Evolutionary conservation across 306 rosid genomes (phyloP).

Genomic region (Prunus dulcis): DNA sequence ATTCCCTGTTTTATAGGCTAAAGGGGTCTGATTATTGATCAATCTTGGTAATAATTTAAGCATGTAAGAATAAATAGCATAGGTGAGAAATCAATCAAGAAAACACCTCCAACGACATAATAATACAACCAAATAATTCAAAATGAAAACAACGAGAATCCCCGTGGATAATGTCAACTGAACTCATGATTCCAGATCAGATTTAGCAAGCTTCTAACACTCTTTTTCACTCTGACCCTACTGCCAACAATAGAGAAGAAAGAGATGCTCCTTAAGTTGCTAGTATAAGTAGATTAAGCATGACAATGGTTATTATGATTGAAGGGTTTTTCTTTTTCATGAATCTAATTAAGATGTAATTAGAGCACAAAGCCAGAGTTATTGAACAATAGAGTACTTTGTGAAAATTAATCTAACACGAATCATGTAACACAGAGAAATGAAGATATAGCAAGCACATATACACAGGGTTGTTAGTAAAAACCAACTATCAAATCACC

Average conservation of each 20-base stretch:
- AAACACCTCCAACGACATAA: not conserved
- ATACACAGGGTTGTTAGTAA: not conserved
- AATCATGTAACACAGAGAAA: too few species aligned
- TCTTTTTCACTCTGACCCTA: not conserved
- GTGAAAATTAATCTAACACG: not conserved
- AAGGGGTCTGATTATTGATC: not conserved
- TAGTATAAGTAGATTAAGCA: constrained; percentile 1
- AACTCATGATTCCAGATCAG: constrained; percentile 8
- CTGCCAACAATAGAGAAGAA: not conserved
- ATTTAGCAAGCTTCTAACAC: not conserved
- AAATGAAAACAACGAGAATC: constrained; percentile 1
- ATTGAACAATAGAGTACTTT: not conserved
- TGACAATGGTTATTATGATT: not conserved
- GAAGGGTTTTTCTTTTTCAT: not conserved
- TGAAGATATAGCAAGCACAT: not conserved
- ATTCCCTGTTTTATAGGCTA: not conserved
- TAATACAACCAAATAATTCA: not conserved
- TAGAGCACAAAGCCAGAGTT: too few species aligned
- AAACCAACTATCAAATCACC: not conserved
- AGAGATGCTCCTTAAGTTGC: not conserved
- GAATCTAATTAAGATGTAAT: not conserved
- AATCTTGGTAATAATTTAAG: not conserved
- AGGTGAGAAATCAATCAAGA: not conserved
- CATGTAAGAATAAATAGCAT: not conserved
- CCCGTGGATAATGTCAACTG: not conserved